Conservation (phyloP, 257 asterid species). For the Jasminum sambac region DNA sequence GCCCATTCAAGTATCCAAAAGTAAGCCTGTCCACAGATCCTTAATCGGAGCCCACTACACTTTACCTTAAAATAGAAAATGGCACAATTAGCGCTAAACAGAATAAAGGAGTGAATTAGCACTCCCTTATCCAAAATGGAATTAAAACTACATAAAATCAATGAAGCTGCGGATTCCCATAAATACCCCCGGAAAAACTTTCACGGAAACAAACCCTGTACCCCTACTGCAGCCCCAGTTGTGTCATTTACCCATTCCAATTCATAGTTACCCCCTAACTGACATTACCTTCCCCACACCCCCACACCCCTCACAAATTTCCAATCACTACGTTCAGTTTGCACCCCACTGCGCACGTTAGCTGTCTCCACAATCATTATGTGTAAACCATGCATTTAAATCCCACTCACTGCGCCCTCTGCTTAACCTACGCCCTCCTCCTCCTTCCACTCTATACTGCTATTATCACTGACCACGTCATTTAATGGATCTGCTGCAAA, state of each 20-base stretch:
- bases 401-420: constrained; percentile 23
- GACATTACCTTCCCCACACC: not conserved
- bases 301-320: constrained; percentile 17
- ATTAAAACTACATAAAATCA: too few relatives aligned
- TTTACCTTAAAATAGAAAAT: too few relatives aligned
- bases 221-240: constrained; percentile 38
- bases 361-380: constrained; percentile 58
- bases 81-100: too few relatives aligned
- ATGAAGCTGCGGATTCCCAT: too few relatives aligned
- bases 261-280: constrained; percentile 16
- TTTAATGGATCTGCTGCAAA: constrained; percentile 61
- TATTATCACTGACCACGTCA: constrained; percentile 33
- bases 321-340: constrained; percentile 28
- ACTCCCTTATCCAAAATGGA: too few relatives aligned
- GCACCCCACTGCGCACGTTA: constrained; percentile 59
- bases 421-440: constrained; percentile 56
- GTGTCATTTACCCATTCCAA: constrained; percentile 44
- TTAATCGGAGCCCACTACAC: too few relatives aligned
- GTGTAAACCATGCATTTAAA: constrained; percentile 47
- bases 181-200: constrained; percentile 52
- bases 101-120: too few relatives aligned
- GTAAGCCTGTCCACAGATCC: too few relatives aligned
- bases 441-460: constrained; percentile 29
- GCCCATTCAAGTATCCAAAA: too few relatives aligned
- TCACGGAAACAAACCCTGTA: constrained; percentile 39